Percentiles rank a stretch among this genome's conserved stretches.
These are phyloP conservation scores for Ambrosia trifida DNA, from an alignment of 129 eudicot genomes.

Conservation along the genomic window DNA sequence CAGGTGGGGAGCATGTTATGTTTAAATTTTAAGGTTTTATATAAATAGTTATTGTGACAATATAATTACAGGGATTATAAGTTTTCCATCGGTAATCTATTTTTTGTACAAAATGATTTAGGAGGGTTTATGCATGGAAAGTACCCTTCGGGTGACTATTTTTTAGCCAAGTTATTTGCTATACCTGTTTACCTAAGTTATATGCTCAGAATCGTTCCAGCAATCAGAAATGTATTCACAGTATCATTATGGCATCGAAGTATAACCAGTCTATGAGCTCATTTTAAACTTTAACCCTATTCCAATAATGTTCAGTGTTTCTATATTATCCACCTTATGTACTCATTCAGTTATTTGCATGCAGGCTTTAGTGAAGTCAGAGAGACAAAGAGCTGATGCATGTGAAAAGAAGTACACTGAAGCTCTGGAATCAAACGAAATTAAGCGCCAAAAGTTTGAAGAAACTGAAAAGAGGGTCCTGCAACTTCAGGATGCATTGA, in stretches of 20 bases:
- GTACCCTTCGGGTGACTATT: no score
- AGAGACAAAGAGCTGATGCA: slow-evolving; percentile 73
- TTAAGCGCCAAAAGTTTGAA: slow-evolving; percentile 64
- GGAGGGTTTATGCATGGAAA: no score
- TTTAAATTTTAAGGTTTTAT: neutral
- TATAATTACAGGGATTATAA: neutral
- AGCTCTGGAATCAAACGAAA: slow-evolving; percentile 66
- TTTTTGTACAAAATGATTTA: no score
- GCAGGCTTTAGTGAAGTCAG: slow-evolving; percentile 62
- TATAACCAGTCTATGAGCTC: neutral
- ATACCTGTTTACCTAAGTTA: neutral
- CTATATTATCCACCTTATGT: slow-evolving; percentile 13
- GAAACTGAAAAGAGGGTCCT: slow-evolving; percentile 80
- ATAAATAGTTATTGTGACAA: neutral
- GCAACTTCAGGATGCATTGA: slow-evolving; percentile 77
- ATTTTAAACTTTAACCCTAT: neutral
- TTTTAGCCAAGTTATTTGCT: no score
- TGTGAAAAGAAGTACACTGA: slow-evolving; percentile 63
- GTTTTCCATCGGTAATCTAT: neutral
- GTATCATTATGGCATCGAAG: neutral
- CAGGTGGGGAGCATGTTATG: neutral
- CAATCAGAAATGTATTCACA: neutral
- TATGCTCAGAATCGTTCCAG: neutral
- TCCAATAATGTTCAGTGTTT: slow-evolving; percentile 8
- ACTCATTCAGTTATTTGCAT: neutral